phyloP scores from a whole-genome alignment of 2,329 filamentous ascomycete genomes.

The Aspergillus texensis region DNA sequence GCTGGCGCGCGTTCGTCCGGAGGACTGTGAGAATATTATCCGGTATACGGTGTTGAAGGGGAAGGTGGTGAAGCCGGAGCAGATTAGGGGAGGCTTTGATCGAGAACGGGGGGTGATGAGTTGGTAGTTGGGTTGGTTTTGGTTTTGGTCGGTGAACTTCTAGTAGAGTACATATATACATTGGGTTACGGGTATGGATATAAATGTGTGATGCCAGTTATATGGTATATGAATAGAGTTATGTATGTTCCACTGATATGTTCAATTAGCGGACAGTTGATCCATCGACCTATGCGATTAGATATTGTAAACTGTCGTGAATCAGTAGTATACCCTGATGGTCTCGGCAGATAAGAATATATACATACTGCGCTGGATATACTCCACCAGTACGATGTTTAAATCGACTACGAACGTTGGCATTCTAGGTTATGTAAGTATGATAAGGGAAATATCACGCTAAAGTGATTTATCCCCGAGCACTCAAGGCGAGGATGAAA shows the following conservation, averaged over 20 bases:
- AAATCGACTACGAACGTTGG: not conserved
- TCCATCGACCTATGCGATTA: not conserved
- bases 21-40: slow-evolving; percentile 92
- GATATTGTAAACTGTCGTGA: not conserved
- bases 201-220: not conserved
- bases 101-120: slow-evolving; percentile 76
- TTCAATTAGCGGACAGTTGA: not conserved
- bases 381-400: not conserved
- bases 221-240: not conserved
- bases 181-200: not conserved
- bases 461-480: not conserved
- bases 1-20: slow-evolving; percentile 80
- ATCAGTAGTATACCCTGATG: not conserved
- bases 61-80: slow-evolving; percentile 87
- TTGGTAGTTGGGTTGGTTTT: slow-evolving; percentile 62
- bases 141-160: not conserved
- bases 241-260: not conserved
- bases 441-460: not conserved
- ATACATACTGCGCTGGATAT: not conserved
- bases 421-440: not conserved
- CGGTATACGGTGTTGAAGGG: slow-evolving; percentile 88
- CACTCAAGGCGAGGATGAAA: not conserved
- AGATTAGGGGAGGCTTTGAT: slow-evolving; percentile 90
- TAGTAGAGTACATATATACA: not conserved
- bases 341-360: not conserved